phyloP scores from a whole-genome alignment of 192 early-diverging fungal species.

The Anaeromyces robustus region DNA sequence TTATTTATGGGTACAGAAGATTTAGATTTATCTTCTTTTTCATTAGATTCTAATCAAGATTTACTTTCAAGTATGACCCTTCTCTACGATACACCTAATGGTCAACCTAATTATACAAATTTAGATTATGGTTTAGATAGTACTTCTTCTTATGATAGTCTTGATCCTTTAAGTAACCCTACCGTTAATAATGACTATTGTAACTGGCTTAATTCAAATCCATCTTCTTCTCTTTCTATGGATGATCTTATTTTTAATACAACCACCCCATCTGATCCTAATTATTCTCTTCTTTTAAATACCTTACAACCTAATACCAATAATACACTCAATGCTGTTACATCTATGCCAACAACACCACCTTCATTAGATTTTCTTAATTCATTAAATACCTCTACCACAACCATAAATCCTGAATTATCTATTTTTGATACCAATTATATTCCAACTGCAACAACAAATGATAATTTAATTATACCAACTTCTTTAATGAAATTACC shows the following conservation, averaged over 20 bases:
- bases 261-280: background rate
- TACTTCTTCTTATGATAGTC: background rate
- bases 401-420: background rate
- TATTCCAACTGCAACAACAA: background rate
- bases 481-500: background rate
- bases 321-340: background rate
- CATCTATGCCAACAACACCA: background rate
- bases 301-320: too few relatives aligned
- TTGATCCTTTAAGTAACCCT: background rate
- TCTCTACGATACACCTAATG: background rate
- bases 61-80: background rate
- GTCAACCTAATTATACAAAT: background rate
- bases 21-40: background rate
- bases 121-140: background rate
- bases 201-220: background rate
- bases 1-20: background rate
- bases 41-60: background rate
- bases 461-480: background rate
- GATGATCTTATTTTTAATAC: background rate
- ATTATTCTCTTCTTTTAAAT: background rate
- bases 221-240: background rate
- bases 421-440: background rate
- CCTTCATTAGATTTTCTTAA: background rate
- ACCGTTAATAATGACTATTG: background rate
- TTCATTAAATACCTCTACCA: background rate